Evolutionary conservation across 1,284 basidiomycete genomes (phyloP), one percentile per base, ranked within the genome.

Genomic region (Tilletiopsis washingtonensis): DNA sequence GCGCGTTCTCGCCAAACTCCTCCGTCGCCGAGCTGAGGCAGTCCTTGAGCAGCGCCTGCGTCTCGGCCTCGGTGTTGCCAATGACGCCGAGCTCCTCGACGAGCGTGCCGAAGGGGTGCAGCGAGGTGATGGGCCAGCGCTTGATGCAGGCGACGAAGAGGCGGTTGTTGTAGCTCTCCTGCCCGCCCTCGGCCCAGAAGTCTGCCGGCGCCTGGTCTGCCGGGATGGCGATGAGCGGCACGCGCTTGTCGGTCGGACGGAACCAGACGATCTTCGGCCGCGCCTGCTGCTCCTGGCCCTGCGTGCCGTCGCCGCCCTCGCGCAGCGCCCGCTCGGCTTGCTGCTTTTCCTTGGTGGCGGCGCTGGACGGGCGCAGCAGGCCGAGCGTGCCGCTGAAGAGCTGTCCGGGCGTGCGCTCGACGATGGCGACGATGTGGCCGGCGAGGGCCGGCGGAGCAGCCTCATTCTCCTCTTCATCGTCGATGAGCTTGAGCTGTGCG

Each of bases 211-310:
- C 93, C 76, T 99, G 94, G 71, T 98, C 94, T 12, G 71, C 59
- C n/a, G 93, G 94, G 62, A 99, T 99, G 47, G 94, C 94, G 69
- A 99, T 97, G 40, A 98, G 81, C 45, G 94, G 94, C 4, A 98
- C 94, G 57, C 94, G 87, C 77, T 99, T 99, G 79, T 97, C 91
- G 32, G 93, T 96, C 2, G 94, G 94, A 76, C 97, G 93, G 81
- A 98, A 97, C 94, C 94, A 99, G 47, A 98, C 91, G 64, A 99
- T 99, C 80, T 96, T 98, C 61, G 93, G 94, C 39, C 91, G 84
- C 34, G 74, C 52, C 53, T 64, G 55, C 23, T 53, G 81, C 57
- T 84, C 80, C 37, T 85, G 84, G 64, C 88, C 84, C 53, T 85
- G 85, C 27, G 83, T 87, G n/a, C 71, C 70, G 52, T 83, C 82